Conservation (phyloP, 2,329 filamentous ascomycete genomes). For the Huntiella savannae region DNA sequence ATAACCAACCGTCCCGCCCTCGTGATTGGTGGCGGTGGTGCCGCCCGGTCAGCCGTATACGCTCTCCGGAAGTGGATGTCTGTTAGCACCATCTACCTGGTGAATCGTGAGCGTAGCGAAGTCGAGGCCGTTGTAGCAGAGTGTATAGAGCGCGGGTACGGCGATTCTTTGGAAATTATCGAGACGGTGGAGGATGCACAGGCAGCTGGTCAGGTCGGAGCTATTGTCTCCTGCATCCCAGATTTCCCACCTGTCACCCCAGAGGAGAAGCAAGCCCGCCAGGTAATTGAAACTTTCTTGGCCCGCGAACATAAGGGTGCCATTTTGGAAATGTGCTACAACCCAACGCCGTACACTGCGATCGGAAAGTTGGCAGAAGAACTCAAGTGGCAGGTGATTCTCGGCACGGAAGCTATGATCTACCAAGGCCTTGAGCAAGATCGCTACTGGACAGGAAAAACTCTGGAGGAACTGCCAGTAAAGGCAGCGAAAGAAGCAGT, state of each 20-base stretch:
- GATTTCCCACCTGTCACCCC: conserved; percentile 51
- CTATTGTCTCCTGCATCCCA: conserved; percentile 56
- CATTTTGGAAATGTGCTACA: conserved; percentile 71
- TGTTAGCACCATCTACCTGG: conserved; percentile 51
- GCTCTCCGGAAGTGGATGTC: conserved; percentile 51
- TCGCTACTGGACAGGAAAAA: conserved; percentile 43
- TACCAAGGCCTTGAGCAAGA: conserved; percentile 59
- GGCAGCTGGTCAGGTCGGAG: conserved; percentile 37
- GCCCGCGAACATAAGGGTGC: conserved; percentile 38
- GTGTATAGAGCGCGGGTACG: conserved; percentile 39
- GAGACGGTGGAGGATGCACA: conserved; percentile 40
- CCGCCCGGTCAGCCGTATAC: conserved; percentile 60
- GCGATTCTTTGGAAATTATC: conserved; percentile 41
- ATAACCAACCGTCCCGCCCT: conserved; percentile 39
- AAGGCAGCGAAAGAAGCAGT: conserved; percentile 34
- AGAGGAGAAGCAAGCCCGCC: conserved; percentile 41
- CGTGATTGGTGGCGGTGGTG: conserved; percentile 61
- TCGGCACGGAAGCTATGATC: conserved; percentile 60
- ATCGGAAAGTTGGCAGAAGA: conserved; percentile 41
- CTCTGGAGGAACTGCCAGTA: conserved; percentile 39
- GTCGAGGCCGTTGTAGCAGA: conserved; percentile 48
- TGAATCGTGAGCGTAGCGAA: conserved; percentile 52
- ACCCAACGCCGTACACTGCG: conserved; percentile 49
- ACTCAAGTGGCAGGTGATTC: conserved; percentile 52
- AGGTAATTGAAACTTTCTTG: conserved; percentile 31